A percentile compares a stretch with the other conserved stretches of the same genome.
phyloP scores from a whole-genome alignment of 1,284 basidiomycete genomes.

The Cryptococcus deneoformans region DNA sequence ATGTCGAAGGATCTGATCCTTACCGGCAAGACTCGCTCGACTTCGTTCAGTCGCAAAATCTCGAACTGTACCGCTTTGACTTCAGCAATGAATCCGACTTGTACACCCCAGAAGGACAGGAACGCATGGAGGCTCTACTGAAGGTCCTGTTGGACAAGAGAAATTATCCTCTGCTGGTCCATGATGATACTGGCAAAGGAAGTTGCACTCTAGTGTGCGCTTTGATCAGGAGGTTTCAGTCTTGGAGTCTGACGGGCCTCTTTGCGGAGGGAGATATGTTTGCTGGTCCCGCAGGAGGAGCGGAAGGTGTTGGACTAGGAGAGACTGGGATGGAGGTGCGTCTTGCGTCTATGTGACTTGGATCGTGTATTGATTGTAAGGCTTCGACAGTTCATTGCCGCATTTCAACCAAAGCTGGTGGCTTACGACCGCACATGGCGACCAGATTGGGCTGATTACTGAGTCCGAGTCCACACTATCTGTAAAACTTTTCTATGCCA shows the following conservation, averaged over 20 bases:
- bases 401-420: conserved; percentile 39
- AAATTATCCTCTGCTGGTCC: conserved; percentile 43
- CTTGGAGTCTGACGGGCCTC: conserved; percentile 42
- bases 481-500: not conserved
- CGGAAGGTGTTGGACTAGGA: conserved; percentile 44
- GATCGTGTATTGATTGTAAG: not conserved
- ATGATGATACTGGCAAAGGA: conserved; percentile 47
- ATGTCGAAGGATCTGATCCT: conserved; percentile 24
- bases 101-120: conserved; percentile 5
- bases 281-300: conserved; percentile 45
- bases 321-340: conserved; percentile 41
- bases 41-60: conserved; percentile 29
- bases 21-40: conserved; percentile 41
- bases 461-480: not conserved
- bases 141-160: conserved; percentile 36
- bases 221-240: conserved; percentile 38
- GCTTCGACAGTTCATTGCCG: conserved; percentile 40
- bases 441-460: conserved; percentile 32
- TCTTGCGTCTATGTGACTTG: not conserved
- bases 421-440: conserved; percentile 21
- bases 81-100: conserved; percentile 30
- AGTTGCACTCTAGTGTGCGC: conserved; percentile 36
- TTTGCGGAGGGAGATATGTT: conserved; percentile 48
- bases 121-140: conserved; percentile 24
- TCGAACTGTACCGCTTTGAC: conserved; percentile 33